Conservation (phyloP, 2,329 filamentous ascomycete species). For the Colletotrichum kahawae region DNA sequence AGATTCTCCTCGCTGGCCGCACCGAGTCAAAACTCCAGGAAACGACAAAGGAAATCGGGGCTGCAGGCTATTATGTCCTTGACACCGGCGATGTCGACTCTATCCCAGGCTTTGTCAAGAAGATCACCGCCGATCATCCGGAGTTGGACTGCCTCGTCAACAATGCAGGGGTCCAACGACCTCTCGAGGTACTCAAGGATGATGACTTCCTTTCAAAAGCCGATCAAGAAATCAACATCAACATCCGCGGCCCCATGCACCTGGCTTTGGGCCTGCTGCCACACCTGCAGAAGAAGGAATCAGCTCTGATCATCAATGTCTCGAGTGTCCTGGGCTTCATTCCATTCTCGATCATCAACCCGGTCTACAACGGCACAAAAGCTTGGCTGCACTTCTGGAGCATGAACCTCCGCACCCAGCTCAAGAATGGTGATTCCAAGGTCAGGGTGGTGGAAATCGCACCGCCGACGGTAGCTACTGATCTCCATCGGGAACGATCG, state of each 20-base stretch:
- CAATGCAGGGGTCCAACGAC: constrained; percentile 63
- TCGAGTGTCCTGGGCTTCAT: constrained; percentile 58
- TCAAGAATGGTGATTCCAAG: constrained; percentile 40
- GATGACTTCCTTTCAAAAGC: constrained; percentile 52
- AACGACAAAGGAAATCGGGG: constrained; percentile 47
- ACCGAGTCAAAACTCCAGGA: constrained; percentile 57
- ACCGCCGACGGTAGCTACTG: constrained; percentile 58
- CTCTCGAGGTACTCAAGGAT: constrained; percentile 47
- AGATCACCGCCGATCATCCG: constrained; percentile 51
- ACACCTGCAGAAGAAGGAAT: constrained; percentile 49
- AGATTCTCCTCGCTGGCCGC: constrained; percentile 57
- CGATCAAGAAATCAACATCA: constrained; percentile 63
- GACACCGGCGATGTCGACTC: constrained; percentile 52
- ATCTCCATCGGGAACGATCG: constrained; percentile 59
- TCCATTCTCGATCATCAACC: constrained; percentile 58
- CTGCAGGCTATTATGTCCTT: constrained; percentile 54
- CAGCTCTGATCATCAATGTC: constrained; percentile 57
- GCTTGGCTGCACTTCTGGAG: constrained; percentile 62
- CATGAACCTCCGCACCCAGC: constrained; percentile 58
- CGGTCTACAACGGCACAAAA: constrained; percentile 65
- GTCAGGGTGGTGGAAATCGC: constrained; percentile 60
- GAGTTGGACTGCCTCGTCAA: constrained; percentile 61
- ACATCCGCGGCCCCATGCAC: constrained; percentile 63
- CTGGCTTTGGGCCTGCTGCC: constrained; percentile 52
- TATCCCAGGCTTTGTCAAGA: constrained; percentile 49